Base-by-base conservation (phyloP, 352 stramenopile species). In the Globisporangium splendens region DNA sequence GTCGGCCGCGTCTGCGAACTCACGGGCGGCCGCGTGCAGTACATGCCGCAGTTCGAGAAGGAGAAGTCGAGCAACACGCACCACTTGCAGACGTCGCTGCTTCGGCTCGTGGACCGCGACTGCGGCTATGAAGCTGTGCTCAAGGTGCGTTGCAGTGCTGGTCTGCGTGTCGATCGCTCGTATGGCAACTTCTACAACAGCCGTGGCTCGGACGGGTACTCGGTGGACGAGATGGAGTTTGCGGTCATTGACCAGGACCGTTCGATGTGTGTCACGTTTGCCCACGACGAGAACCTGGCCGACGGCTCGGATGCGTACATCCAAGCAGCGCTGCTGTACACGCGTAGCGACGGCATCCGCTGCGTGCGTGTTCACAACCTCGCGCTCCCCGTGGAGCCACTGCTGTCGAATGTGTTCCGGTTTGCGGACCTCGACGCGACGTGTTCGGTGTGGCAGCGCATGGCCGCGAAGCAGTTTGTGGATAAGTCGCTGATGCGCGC, bases 321-420 rank as follows among this genome's bases (percentile, higher is more conserved):
- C 61, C 89, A 97, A 56, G 83, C 80, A 1, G 91, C 90, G 38
- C 67, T 98, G 51, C 73, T 98, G 21, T 97, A 97, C 63, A 97
- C 89, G 15, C 72, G 82, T 13, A 86, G 77, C 56, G 79, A 93
- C 54, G 88, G 88, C 33, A 72, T 93, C 39, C 86, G 90, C 52
- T 91, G 86, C 55, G 89, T 98, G 35, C 90, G 91, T 47, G 91
- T 97, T 54, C 91, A 98, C 73, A 98, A 96, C 57, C 55, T 97
- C 33, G 86, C 86, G 17, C 48, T 97, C 28, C 78, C 77, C 17
- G 83, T 91, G 31, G 83, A 93, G 21, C 69, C 73, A 6, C 64
- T 95, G 52, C 62, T 96, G 17, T 86, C 83, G 41, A 95, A 96
- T 62, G 77, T 96, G 20, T 97, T 96, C 70, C 86, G 84, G 33